phyloP scores from a whole-genome alignment of 2,329 filamentous ascomycete species.

The Fusarium torulosum region DNA sequence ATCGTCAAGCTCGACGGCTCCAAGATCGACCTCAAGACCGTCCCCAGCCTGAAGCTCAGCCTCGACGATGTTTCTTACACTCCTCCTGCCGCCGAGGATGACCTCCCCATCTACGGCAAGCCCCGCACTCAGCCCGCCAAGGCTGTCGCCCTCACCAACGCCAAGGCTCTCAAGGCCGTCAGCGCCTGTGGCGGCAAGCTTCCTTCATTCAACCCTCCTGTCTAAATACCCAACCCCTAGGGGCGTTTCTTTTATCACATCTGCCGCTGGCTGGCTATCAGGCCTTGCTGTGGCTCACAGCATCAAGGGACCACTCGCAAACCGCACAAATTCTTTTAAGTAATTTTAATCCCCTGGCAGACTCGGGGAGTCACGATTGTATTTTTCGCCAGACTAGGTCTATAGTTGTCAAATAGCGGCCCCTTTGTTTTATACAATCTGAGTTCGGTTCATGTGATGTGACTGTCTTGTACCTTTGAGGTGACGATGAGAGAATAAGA shows the following conservation, averaged over 20 bases:
- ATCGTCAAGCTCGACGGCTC: slow-evolving; percentile 56
- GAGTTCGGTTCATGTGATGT: background rate
- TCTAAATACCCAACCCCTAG: slow-evolving; percentile 25
- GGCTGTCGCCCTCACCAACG: slow-evolving; percentile 35
- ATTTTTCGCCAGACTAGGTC: slow-evolving; percentile 43
- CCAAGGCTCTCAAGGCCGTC: slow-evolving; percentile 37
- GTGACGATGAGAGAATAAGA: no score
- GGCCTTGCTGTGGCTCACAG: slow-evolving; percentile 8
- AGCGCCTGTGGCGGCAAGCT: slow-evolving; percentile 38
- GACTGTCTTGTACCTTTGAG: background rate
- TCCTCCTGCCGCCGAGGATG: slow-evolving; percentile 41
- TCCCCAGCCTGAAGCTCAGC: slow-evolving; percentile 54
- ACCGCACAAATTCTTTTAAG: slow-evolving; percentile 42
- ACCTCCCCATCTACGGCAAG: slow-evolving; percentile 49
- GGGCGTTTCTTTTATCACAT: slow-evolving; percentile 24
- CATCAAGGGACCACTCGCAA: slow-evolving; percentile 40
- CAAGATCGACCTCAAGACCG: slow-evolving; percentile 51
- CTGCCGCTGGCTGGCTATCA: slow-evolving; percentile 1
- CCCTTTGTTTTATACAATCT: slow-evolving; percentile 23
- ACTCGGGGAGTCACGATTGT: slow-evolving; percentile 40
- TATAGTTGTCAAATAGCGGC: slow-evolving; percentile 42
- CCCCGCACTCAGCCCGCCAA: slow-evolving; percentile 35
- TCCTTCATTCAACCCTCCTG: slow-evolving; percentile 36
- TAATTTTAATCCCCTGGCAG: slow-evolving; percentile 44
- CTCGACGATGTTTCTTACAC: slow-evolving; percentile 49